Evolutionary conservation across 2,329 filamentous ascomycete genomes (phyloP), one percentile per base, ranked within the genome.

Genomic region (Trichoderma hamatum): DNA sequence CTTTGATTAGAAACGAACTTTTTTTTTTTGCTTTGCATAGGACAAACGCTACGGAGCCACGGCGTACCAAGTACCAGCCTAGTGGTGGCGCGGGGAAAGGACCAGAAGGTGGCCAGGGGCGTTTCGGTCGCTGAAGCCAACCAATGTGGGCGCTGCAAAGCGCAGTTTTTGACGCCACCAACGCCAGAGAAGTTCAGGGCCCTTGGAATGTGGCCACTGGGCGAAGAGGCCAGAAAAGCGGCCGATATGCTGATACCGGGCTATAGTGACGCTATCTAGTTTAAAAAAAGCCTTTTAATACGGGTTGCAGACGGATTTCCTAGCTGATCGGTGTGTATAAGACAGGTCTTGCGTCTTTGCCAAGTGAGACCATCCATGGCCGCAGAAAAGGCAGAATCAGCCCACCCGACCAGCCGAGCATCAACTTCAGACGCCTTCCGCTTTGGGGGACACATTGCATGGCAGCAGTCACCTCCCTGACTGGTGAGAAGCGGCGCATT

Each of bases 351-450:
- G 60, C 46, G 26, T 39, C n/a, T 28, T 3, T 28, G 7, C 28
- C 54, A 56, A 32, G 64, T 67, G 64, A 67, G 64, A 55, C 66
- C 66, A 68, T 68, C 58, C 28, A 49, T 68, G 49, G 62, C 39
- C 55, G 24, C 16, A 68, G 30, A 54, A n/a, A 54, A 13, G 46
- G 21, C 32, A 64, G 24, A 21, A 68, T 68, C 66, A 68, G 66
- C 49, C 66, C 66, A 68, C 52, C 49, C 34, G 58, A 68, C 16
- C 51, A 49, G 66, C 58, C 49, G 52, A 49, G 26, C 55, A 49
- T 26, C 58, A 1, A 24, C 46, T 39, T 5, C 30, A 59, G 67
- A 59, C 61, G 61, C 67, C 52, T 66, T 69, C 61, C 67, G 24
- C 24, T 65, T 66, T 59, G 39, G 60, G 67, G 34, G 10, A 36